A percentile compares a stretch with the other conserved stretches of the same genome.
phyloP scores from a whole-genome alignment of 2,329 filamentous ascomycete genomes.

The Trichothecium sympodiale region DNA sequence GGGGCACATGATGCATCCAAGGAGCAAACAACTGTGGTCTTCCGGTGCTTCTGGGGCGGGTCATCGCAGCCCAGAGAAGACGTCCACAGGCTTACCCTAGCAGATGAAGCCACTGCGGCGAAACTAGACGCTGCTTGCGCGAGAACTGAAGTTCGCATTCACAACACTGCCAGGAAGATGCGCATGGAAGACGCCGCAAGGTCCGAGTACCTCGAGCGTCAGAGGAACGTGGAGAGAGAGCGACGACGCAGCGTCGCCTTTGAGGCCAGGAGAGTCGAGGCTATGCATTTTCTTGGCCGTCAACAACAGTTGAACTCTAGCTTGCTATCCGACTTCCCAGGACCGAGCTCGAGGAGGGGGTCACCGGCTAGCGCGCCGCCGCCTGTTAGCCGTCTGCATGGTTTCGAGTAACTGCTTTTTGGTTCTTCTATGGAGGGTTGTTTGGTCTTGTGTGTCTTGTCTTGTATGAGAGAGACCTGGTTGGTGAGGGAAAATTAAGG shows the following conservation, averaged over 20 bases:
- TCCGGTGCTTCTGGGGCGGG: slow-evolving; percentile 46
- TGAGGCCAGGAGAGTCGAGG: slow-evolving; percentile 35
- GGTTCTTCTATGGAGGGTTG: no score
- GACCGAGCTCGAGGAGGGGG: slow-evolving; percentile 7
- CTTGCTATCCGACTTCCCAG: no score
- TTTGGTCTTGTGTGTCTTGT: no score
- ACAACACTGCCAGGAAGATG: slow-evolving; percentile 26
- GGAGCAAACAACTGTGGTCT: slow-evolving; percentile 32
- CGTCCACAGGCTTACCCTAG: slow-evolving; percentile 18
- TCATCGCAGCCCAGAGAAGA: slow-evolving; percentile 31
- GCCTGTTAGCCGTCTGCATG: neutral
- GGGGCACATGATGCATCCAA: slow-evolving; percentile 29
- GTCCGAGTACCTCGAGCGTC: slow-evolving; percentile 31
- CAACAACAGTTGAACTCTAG: no score
- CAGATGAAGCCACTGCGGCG: slow-evolving; percentile 25
- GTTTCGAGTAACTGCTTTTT: no score
- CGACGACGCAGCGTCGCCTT: slow-evolving; percentile 37
- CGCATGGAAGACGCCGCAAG: slow-evolving; percentile 30
- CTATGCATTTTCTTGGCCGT: slow-evolving; percentile 24
- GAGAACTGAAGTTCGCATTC: slow-evolving; percentile 31
- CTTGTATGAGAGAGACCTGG: no score
- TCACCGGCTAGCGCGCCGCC: slow-evolving; percentile 18
- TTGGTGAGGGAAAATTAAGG: no score
- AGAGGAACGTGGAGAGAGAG: slow-evolving; percentile 30
- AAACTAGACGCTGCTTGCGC: slow-evolving; percentile 38